Percentiles rank a stretch among this genome's conserved stretches.
Conservation (phyloP, 1,284 basidiomycete genomes). For the Lentinus polychrous region DNA sequence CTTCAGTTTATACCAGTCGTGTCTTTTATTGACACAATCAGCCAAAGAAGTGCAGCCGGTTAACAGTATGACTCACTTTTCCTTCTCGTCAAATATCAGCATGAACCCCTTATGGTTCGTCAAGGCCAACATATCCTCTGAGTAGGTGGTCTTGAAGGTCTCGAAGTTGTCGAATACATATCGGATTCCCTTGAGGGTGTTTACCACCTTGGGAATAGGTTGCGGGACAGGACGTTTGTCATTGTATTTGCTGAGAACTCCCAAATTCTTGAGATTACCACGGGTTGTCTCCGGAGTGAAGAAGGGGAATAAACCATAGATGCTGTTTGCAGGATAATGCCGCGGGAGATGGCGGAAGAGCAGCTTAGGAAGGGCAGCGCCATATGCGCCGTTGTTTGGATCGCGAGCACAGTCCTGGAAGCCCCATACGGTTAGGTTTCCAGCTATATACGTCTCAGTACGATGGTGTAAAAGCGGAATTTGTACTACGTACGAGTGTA, state of each 20-base stretch:
- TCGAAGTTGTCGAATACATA: constrained; percentile 32
- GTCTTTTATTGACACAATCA: constrained; percentile 7
- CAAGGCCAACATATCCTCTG: constrained; percentile 22
- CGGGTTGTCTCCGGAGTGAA: constrained; percentile 68
- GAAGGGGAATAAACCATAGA: constrained; percentile 79
- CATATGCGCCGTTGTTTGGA: constrained; percentile 59
- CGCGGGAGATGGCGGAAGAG: constrained; percentile 68
- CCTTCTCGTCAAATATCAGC: constrained; percentile 24
- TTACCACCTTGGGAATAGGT: constrained; percentile 32
- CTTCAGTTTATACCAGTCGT: constrained; percentile 12
- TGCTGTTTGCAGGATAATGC: constrained; percentile 62
- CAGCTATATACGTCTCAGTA: constrained; percentile 34
- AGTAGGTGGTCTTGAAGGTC: constrained; percentile 28
- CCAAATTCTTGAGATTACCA: constrained; percentile 47
- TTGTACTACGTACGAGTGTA: constrained; percentile 31
- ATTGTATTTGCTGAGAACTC: constrained; percentile 45
- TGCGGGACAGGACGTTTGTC: constrained; percentile 37
- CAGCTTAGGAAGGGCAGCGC: constrained; percentile 66
- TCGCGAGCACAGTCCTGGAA: constrained; percentile 65
- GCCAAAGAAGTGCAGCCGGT: not conserved
- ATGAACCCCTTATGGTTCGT: constrained; percentile 27
- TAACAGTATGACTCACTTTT: constrained; percentile 17
- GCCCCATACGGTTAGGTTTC: constrained; percentile 73
- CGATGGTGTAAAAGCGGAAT: constrained; percentile 2
- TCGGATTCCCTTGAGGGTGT: constrained; percentile 35